A percentile compares a stretch with the other conserved stretches of the same genome.
phyloP scores from a whole-genome alignment of 352 stramenopile genomes.

The Thalassiosira livingstoniorum region DNA sequence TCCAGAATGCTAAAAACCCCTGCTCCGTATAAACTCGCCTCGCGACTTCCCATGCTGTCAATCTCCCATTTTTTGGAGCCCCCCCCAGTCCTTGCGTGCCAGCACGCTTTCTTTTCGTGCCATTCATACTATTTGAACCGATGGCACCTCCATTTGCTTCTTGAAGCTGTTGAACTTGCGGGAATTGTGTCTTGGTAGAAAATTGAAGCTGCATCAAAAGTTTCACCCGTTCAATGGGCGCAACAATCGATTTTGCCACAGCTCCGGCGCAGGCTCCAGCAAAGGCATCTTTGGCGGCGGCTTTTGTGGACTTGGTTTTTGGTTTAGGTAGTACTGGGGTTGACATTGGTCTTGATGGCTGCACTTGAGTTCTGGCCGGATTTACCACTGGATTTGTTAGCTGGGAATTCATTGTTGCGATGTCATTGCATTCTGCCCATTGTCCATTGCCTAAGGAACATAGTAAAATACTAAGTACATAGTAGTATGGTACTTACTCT shows the following conservation, averaged over 20 bases:
- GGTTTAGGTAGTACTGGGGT: no score
- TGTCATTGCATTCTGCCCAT: no score
- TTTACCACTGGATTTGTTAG: no score
- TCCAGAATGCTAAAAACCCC: conserved; percentile 83
- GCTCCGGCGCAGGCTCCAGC: conserved; percentile 83
- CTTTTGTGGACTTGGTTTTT: conserved; percentile 31
- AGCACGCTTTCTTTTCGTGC: background rate
- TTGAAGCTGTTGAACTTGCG: background rate
- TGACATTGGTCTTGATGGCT: conserved; percentile 8
- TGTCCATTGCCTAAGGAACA: no score
- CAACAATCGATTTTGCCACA: conserved; percentile 87
- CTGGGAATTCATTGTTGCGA: no score
- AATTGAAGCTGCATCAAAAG: conserved; percentile 88
- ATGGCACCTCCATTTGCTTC: background rate
- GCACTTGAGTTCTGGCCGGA: background rate
- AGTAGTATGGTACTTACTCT: no score
- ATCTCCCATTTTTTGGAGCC: background rate
- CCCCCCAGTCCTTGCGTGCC: background rate
- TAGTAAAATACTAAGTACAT: no score
- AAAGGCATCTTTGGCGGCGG: conserved; percentile 60
- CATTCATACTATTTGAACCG: no score
- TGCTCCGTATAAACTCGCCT: conserved; percentile 72
- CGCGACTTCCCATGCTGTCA: conserved; percentile 49
- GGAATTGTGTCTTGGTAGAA: conserved; percentile 51
- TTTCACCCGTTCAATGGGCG: conserved; percentile 90